Conservation (phyloP, 1,284 basidiomycete species). For the Neolentinus lepideus region DNA sequence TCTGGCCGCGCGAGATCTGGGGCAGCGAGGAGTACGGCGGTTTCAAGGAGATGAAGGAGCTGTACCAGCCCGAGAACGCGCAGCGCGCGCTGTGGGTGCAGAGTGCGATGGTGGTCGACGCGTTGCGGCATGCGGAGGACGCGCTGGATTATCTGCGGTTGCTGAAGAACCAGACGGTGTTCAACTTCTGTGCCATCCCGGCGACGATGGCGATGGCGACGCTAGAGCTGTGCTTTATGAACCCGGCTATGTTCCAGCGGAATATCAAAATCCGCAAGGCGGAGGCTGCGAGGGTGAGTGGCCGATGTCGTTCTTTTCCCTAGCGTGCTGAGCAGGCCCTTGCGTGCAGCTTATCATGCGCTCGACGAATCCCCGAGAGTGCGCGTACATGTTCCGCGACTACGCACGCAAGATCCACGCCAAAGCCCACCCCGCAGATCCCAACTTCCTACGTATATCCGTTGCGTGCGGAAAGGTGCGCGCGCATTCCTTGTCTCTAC, state of each 20-base stretch:
- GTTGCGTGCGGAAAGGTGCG: conserved; percentile 73
- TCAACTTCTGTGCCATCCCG: conserved; percentile 96
- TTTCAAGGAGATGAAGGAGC: conserved; percentile 63
- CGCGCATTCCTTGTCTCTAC: neutral
- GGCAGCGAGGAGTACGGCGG: conserved; percentile 45
- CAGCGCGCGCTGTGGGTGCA: conserved; percentile 72
- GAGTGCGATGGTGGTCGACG: conserved; percentile 88
- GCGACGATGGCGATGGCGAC: conserved; percentile 97
- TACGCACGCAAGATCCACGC: conserved; percentile 81
- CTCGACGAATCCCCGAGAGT: conserved; percentile 89
- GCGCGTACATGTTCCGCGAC: conserved; percentile 83
- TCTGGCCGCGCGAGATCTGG: conserved; percentile 98
- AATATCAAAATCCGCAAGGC: conserved; percentile 98
- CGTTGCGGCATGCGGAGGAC: conserved; percentile 80
- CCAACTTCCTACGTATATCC: conserved; percentile 78
- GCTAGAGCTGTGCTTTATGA: conserved; percentile 89
- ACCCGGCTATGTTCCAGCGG: conserved; percentile 79
- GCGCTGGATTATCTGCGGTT: conserved; percentile 87
- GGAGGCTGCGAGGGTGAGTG: conserved; percentile 71
- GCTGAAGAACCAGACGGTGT: conserved; percentile 87
- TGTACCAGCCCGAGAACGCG: conserved; percentile 47
- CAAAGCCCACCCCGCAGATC: conserved; percentile 76
- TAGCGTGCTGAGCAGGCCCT: too few species aligned
- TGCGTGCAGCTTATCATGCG: conserved; percentile 74
- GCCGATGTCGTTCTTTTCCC: conserved; percentile 3